A percentile compares a stretch with the other conserved stretches of the same genome.
These are phyloP conservation scores for Thielaviopsis cerberus DNA, from an alignment of 2,329 filamentous ascomycete species.

Conservation along the genomic window DNA sequence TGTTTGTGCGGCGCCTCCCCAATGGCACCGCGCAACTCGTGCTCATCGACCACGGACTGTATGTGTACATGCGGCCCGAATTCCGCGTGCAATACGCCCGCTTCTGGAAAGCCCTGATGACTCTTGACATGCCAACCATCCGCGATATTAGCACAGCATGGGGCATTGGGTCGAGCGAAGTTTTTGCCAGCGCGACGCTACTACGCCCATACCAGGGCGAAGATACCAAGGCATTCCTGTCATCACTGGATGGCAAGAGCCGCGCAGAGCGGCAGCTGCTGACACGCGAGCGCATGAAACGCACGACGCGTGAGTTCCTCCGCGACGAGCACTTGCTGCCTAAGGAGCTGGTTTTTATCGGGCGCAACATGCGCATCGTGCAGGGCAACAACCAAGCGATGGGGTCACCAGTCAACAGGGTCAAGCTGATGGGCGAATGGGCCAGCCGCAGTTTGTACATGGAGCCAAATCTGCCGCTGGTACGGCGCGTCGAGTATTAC, in stretches of 20 bases:
- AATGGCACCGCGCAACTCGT: conserved; percentile 76
- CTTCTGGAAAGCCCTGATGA: conserved; percentile 89
- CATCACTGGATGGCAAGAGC: conserved; percentile 38
- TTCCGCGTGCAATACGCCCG: conserved; percentile 73
- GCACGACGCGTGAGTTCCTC: conserved; percentile 48
- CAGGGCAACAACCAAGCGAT: conserved; percentile 86
- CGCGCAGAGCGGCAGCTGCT: conserved; percentile 63
- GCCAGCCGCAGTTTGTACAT: conserved; percentile 69
- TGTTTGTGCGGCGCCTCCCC: conserved; percentile 76
- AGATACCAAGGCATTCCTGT: conserved; percentile 47
- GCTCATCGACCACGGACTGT: conserved; percentile 90
- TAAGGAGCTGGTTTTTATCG: conserved; percentile 79
- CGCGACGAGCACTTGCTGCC: conserved; percentile 78
- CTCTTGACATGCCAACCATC: conserved; percentile 76
- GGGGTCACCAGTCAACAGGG: conserved; percentile 72
- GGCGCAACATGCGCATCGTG: conserved; percentile 78
- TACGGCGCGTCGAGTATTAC: conserved; percentile 47
- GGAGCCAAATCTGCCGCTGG: conserved; percentile 42
- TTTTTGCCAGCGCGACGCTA: conserved; percentile 80
- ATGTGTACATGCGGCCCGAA: conserved; percentile 69
- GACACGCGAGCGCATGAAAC: conserved; percentile 72
- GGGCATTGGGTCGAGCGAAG: conserved; percentile 68
- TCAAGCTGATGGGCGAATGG: conserved; percentile 90
- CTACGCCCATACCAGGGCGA: conserved; percentile 83
- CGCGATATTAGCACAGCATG: conserved; percentile 53